These are phyloP conservation scores for Nitzschia sp. DNA, from an alignment of 108 stramenopile genomes.

Conservation along the genomic window DNA sequence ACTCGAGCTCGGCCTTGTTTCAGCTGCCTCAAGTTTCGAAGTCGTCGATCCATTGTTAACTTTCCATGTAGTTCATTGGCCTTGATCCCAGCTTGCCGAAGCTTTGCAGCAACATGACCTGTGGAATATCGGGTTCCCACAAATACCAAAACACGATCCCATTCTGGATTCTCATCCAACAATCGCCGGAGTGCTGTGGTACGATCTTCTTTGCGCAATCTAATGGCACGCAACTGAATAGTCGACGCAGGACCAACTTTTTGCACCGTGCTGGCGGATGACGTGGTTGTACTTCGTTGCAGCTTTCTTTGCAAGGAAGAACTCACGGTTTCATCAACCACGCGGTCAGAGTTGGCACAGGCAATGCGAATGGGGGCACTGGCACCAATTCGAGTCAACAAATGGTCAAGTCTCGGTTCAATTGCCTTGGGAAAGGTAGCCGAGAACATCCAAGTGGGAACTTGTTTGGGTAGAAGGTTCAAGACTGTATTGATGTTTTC, in stretches of 20 bases:
- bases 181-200: conserved; percentile 62
- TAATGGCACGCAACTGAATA: conserved; percentile 62
- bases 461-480: conserved; percentile 41
- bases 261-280: conserved; percentile 19
- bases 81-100: conserved; percentile 68
- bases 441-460: conserved; percentile 73
- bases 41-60: conserved; percentile 86
- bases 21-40: conserved; percentile 77
- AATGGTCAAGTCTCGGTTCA: conserved; percentile 74
- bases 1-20: conserved; percentile 74
- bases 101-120: conserved; percentile 78
- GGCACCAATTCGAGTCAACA: conserved; percentile 71
- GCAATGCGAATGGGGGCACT: conserved; percentile 54
- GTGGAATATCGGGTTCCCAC: conserved; percentile 84
- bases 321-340: conserved; percentile 27
- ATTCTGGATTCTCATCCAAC: conserved; percentile 54
- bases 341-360: conserved; percentile 48
- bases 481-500: conserved; percentile 74
- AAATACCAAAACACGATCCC: conserved; percentile 89
- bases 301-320: conserved; percentile 36
- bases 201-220: conserved; percentile 58
- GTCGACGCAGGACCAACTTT: conserved; percentile 62
- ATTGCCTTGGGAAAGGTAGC: conserved; percentile 93
- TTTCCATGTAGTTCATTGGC: conserved; percentile 94
- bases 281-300: conserved; percentile 25